Conservation (phyloP, 2,329 filamentous ascomycete species). For the Ilyonectria destructans region DNA sequence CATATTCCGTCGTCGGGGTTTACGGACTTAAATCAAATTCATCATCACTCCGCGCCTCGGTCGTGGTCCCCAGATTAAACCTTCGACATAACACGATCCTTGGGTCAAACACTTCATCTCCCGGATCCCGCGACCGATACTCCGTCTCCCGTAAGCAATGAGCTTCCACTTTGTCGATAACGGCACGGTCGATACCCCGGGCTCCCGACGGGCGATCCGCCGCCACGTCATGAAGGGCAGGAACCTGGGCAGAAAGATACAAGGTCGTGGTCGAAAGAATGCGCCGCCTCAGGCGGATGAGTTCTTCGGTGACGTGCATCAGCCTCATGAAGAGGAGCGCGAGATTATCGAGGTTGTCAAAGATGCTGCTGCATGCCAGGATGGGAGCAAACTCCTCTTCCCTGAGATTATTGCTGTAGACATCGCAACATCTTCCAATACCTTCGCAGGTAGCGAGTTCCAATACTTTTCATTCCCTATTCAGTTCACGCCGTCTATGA, state of each 20-base stretch:
- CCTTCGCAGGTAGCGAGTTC: conserved; percentile 37
- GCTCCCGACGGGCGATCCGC: conserved; percentile 38
- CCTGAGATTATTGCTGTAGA: conserved; percentile 33
- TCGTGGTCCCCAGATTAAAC: not conserved
- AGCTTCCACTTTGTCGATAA: conserved; percentile 42
- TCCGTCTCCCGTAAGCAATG: conserved; percentile 27
- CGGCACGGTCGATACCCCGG: conserved; percentile 17
- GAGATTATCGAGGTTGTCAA: not conserved
- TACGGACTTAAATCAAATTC: conserved; percentile 34
- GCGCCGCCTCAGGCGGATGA: conserved; percentile 7
- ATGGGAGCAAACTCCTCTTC: conserved; percentile 30
- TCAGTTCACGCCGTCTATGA: conserved; percentile 41
- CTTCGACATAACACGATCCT: conserved; percentile 10
- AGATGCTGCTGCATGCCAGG: not conserved
- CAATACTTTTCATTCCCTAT: conserved; percentile 43
- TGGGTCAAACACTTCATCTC: not conserved
- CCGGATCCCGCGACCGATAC: not conserved
- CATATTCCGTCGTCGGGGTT: conserved; percentile 31
- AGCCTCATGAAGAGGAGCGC: not conserved
- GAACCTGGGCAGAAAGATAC: conserved; percentile 41
- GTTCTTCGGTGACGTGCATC: not conserved
- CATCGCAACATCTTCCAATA: conserved; percentile 5
- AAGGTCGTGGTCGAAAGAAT: conserved; percentile 40
- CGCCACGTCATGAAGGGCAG: conserved; percentile 47
- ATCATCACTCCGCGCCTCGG: conserved; percentile 6